Percentiles rank a stretch among this genome's conserved stretches.
phyloP scores from a whole-genome alignment of 257 asterid species.

The Przewalskia tangutica region DNA sequence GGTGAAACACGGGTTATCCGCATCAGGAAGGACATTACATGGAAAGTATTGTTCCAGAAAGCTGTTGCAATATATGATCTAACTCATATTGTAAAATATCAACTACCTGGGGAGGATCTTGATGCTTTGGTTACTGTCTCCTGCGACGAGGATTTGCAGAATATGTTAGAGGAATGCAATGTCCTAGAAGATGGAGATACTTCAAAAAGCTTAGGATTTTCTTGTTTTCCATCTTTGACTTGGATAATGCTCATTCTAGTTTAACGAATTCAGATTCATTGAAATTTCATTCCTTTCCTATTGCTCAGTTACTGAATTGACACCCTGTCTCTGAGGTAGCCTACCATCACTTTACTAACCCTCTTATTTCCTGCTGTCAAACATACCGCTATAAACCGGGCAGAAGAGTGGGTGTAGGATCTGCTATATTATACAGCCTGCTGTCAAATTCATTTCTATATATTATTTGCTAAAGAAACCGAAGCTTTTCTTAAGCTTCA shows the following conservation, averaged over 20 bases:
- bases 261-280: constrained; percentile 28
- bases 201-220: constrained; percentile 66
- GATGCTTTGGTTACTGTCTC: constrained; percentile 88
- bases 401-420: neutral
- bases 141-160: constrained; percentile 73
- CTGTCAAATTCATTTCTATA: neutral
- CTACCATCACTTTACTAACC: neutral
- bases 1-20: constrained; percentile 88
- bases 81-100: constrained; percentile 62
- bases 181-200: constrained; percentile 43
- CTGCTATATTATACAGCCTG: neutral
- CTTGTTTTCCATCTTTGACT: constrained; percentile 59
- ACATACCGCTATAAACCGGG: neutral
- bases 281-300: neutral
- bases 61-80: constrained; percentile 42
- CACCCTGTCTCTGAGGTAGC: neutral
- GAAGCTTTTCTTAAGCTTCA: neutral
- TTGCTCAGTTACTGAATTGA: neutral
- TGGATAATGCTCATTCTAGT: constrained; percentile 53
- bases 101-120: constrained; percentile 95
- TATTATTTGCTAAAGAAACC: neutral
- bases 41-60: constrained; percentile 63
- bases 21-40: constrained; percentile 56
- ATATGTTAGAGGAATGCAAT: constrained; percentile 90
- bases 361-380: neutral